These are phyloP conservation scores for Haematococcus lacustris DNA, from an alignment of 139 green algal genomes.

Conservation along the genomic window DNA sequence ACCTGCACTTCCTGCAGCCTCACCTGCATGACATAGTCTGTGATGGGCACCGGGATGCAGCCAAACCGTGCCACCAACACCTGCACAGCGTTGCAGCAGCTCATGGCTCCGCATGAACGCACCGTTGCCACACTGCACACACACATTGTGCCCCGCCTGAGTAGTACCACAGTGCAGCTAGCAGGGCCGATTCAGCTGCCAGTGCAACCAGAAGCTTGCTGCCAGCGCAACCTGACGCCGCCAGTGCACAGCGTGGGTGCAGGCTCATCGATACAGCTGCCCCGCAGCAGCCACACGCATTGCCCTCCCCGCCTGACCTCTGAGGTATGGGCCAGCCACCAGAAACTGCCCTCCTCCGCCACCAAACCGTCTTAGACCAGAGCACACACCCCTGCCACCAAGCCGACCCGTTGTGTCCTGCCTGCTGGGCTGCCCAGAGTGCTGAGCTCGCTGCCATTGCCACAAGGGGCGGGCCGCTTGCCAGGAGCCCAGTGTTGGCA, in stretches of 20 bases:
- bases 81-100: constrained; percentile 6
- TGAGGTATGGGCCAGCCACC: too few species aligned
- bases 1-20: background rate
- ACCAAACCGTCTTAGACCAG: too few species aligned
- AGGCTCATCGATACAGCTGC: too few species aligned
- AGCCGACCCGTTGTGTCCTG: too few species aligned
- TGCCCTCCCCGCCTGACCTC: too few species aligned
- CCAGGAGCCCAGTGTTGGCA: background rate
- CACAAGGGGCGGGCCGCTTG: background rate
- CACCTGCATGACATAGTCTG: constrained; percentile 17
- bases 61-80: constrained; percentile 32
- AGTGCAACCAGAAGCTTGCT: background rate
- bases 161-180: background rate
- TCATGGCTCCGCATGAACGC: too few species aligned
- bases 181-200: background rate
- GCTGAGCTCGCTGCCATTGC: background rate
- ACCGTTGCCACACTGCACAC: background rate
- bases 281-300: too few species aligned
- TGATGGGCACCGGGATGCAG: constrained; percentile 36
- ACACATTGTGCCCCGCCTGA: background rate
- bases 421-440: background rate
- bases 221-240: background rate
- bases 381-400: too few species aligned
- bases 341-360: too few species aligned
- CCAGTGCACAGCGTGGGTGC: background rate